Percentiles rank a stretch among this genome's conserved stretches.
These are phyloP conservation scores for Xylaria palmicola DNA, from an alignment of 495 filamentous ascomycete genomes.

Conservation along the genomic window DNA sequence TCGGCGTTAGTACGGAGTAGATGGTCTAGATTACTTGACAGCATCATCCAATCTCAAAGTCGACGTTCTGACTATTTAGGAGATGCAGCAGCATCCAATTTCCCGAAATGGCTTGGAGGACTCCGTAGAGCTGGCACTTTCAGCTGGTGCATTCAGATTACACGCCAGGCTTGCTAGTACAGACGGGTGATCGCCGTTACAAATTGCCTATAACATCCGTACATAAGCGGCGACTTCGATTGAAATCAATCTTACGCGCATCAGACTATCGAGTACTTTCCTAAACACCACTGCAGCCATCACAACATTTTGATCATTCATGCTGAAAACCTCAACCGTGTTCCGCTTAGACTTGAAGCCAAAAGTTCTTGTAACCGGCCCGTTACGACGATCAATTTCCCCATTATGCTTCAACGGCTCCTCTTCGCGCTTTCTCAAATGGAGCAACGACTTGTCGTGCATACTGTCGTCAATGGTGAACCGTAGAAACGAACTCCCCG, in stretches of 20 bases:
- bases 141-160: slow-evolving; percentile 2
- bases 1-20: not conserved
- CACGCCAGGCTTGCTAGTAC: not conserved
- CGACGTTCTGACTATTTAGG: not conserved
- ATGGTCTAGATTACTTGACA: not conserved
- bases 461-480: not conserved
- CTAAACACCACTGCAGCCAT: not conserved
- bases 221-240: not conserved
- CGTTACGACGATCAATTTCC: slow-evolving; percentile 2
- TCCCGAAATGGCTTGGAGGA: not conserved
- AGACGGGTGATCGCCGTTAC: not conserved
- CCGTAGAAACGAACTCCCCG: not conserved
- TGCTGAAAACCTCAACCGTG: not conserved
- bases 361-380: not conserved
- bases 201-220: not conserved
- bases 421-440: not conserved
- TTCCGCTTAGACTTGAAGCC: not conserved
- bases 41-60: not conserved
- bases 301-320: not conserved
- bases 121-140: not conserved
- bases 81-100: not conserved
- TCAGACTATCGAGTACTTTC: not conserved
- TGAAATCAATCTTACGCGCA: not conserved
- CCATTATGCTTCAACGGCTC: not conserved
- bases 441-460: not conserved